Conservation (phyloP, 2,329 filamentous ascomycete species). For the Lasiodiplodia citricola region DNA sequence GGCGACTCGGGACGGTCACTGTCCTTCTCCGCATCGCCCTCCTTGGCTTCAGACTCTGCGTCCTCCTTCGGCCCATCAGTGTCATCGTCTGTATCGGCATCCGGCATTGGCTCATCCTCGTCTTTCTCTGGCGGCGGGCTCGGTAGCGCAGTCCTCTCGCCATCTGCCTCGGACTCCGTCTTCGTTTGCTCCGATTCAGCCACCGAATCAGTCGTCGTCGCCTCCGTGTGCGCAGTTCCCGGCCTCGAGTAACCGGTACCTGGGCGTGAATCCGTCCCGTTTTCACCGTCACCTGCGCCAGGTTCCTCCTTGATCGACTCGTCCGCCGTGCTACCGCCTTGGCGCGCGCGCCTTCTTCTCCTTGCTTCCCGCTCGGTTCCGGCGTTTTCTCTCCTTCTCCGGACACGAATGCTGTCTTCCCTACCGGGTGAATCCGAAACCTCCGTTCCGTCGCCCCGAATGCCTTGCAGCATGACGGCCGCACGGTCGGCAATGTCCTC, state of each 20-base stretch:
- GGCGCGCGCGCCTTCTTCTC: constrained; percentile 57
- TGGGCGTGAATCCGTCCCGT: constrained; percentile 19
- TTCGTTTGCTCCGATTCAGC: constrained; percentile 16
- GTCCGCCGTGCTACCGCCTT: constrained; percentile 19
- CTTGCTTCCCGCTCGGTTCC: constrained; percentile 78
- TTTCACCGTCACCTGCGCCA: constrained; percentile 6
- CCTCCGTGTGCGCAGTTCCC: constrained; percentile 9
- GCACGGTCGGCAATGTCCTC: constrained; percentile 82
- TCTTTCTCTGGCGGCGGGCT: constrained; percentile 41
- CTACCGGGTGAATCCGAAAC: constrained; percentile 50
- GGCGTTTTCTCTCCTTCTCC: constrained; percentile 73
- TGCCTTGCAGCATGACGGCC: constrained; percentile 80
- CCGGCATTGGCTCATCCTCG: constrained; percentile 28
- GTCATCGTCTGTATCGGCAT: constrained; percentile 13
- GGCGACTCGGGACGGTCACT: constrained; percentile 18
- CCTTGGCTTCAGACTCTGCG: constrained; percentile 19
- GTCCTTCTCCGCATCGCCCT: not conserved
- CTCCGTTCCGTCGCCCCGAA: constrained; percentile 66
- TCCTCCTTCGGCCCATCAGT: not conserved
- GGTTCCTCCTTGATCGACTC: constrained; percentile 25
- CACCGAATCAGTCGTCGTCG: constrained; percentile 12
- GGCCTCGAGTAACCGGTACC: constrained; percentile 20
- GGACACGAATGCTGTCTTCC: constrained; percentile 55
- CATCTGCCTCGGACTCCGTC: constrained; percentile 23
- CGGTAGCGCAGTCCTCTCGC: constrained; percentile 36